phyloP scores from a whole-genome alignment of 192 early-diverging fungal genomes.

The Podila verticillata region DNA sequence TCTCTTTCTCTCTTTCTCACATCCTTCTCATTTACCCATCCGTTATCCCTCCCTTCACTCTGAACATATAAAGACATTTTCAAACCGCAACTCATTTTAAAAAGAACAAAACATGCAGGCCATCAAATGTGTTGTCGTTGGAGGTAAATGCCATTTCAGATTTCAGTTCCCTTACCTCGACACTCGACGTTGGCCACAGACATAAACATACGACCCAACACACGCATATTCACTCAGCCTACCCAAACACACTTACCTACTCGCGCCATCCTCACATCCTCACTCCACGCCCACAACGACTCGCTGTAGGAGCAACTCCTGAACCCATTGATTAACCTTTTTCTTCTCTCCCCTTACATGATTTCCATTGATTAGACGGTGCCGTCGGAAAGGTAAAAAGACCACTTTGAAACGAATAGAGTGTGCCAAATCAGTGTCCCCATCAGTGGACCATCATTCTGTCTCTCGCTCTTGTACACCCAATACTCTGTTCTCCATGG shows the following conservation, averaged over 20 bases:
- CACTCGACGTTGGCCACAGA: too few relatives aligned
- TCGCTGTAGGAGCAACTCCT: not conserved
- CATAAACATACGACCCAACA: too few relatives aligned
- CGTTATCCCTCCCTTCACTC: slow-evolving; percentile 1
- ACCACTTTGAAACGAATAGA: not conserved
- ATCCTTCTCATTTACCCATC: not conserved
- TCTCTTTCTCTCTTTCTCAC: not conserved
- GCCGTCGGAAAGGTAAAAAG: slow-evolving; percentile 16
- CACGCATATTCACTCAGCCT: too few relatives aligned
- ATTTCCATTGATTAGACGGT: slow-evolving; percentile 6
- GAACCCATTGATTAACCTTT: not conserved
- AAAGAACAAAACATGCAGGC: slow-evolving; percentile 35
- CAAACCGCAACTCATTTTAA: not conserved
- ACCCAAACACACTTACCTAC: too few relatives aligned
- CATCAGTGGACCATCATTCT: not conserved
- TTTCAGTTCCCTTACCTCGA: too few relatives aligned
- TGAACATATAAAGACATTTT: not conserved
- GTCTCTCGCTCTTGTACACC: not conserved
- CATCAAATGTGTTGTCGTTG: slow-evolving; percentile 43
- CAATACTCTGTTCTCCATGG: not conserved
- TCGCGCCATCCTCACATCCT: too few relatives aligned
- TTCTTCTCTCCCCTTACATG: not conserved
- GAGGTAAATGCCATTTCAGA: slow-evolving; percentile 10
- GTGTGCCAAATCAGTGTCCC: not conserved
- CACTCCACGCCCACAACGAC: not conserved